These are phyloP conservation scores for Yamadazyma takamatsuzukensis DNA, from an alignment of 805 yeast species.

Conservation along the genomic window DNA sequence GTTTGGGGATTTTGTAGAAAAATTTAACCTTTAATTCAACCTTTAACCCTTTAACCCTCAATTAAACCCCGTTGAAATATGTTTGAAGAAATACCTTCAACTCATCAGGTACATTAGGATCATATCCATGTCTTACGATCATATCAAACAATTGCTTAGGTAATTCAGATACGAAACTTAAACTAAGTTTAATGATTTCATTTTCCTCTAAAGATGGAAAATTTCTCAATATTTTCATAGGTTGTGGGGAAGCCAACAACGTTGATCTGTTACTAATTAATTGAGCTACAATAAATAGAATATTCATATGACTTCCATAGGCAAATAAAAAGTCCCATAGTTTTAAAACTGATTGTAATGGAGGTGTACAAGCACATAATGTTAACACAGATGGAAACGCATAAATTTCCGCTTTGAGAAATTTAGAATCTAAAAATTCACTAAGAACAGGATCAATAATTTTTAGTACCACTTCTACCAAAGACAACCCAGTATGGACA, in stretches of 20 bases:
- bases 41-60: too few relatives aligned
- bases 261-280: slow-evolving; percentile 63
- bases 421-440: slow-evolving; percentile 54
- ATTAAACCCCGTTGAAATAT: too few relatives aligned
- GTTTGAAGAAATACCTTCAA: slow-evolving; percentile 23
- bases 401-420: slow-evolving; percentile 79
- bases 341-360: slow-evolving; percentile 66
- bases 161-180: slow-evolving; percentile 73
- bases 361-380: slow-evolving; percentile 84
- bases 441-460: slow-evolving; percentile 71
- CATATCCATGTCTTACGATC: slow-evolving; percentile 61
- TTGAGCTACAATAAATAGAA: slow-evolving; percentile 81
- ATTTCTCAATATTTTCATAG: slow-evolving; percentile 71
- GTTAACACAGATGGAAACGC: slow-evolving; percentile 84
- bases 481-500: slow-evolving; percentile 68
- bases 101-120: slow-evolving; percentile 37
- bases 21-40: too few relatives aligned
- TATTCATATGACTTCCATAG: slow-evolving; percentile 85
- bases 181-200: slow-evolving; percentile 71
- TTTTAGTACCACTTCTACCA: slow-evolving; percentile 71
- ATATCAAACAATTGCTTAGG: slow-evolving; percentile 65
- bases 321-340: slow-evolving; percentile 92
- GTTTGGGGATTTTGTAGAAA: slow-evolving; percentile 29
- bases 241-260: slow-evolving; percentile 57
- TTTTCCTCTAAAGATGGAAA: slow-evolving; percentile 70